Evolutionary conservation across 2,329 filamentous ascomycete species (phyloP).

Genomic region (Claviceps purpurea): DNA sequence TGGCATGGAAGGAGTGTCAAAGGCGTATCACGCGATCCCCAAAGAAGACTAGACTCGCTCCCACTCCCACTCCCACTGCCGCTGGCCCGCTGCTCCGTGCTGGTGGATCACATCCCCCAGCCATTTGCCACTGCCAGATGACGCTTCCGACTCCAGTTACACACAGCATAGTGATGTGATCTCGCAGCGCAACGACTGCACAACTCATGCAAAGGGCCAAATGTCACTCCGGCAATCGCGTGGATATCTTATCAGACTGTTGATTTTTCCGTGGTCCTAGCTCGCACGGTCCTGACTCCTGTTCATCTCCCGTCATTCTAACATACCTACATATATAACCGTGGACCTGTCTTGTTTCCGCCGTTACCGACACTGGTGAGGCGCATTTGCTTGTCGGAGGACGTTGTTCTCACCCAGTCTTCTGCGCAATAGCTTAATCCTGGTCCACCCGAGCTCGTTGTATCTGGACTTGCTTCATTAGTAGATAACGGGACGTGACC

Average conservation of each 20-base stretch:
- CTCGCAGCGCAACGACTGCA: neutral
- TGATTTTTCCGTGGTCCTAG: neutral
- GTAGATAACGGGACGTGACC: neutral
- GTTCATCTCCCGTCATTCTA: neutral
- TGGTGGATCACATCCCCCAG: neutral
- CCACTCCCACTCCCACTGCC: neutral
- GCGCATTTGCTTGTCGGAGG: neutral
- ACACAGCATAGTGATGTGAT: neutral
- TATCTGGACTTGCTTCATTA: neutral
- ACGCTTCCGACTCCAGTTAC: neutral
- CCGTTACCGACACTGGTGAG: neutral
- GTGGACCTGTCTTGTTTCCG: neutral
- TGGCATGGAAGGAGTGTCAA: too few species aligned
- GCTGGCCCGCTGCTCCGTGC: neutral
- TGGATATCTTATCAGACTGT: neutral
- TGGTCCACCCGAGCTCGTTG: neutral
- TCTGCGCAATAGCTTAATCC: neutral
- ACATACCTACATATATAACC: neutral
- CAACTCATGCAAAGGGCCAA: neutral
- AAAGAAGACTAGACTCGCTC: neutral
- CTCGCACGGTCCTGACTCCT: neutral
- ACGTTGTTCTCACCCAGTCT: neutral
- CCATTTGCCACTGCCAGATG: slow-evolving; percentile 1
- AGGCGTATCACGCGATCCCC: neutral
- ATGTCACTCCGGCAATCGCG: neutral